Evolutionary conservation across 805 yeast genomes (phyloP).

Genomic region (Grigorovia transvaalensis): DNA sequence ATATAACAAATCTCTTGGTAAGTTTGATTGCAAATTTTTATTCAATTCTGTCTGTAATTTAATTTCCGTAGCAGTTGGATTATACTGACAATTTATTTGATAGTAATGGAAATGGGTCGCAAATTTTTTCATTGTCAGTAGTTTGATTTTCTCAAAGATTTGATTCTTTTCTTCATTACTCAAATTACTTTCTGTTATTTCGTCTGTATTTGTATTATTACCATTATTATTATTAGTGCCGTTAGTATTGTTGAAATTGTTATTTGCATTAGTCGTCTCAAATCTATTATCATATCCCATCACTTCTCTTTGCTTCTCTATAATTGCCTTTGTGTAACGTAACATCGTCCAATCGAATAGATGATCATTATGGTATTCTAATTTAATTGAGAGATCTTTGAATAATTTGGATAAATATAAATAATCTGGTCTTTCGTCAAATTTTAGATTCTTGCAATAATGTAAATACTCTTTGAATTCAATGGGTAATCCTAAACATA

Average conservation of each 20-base stretch:
- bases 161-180: constrained; percentile 13
- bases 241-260: background rate
- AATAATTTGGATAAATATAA: constrained; percentile 78
- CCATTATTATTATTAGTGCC: background rate
- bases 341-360: constrained; percentile 92
- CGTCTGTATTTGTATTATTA: background rate
- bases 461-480: constrained; percentile 85
- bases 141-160: constrained; percentile 24
- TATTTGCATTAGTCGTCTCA: background rate
- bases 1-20: constrained; percentile 20
- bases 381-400: constrained; percentile 82
- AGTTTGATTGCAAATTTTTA: constrained; percentile 17
- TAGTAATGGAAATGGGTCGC: constrained; percentile 29
- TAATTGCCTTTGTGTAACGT: constrained; percentile 30
- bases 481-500: constrained; percentile 85
- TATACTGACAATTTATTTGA: constrained; percentile 21
- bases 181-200: background rate
- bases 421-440: constrained; percentile 96
- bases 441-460: constrained; percentile 83
- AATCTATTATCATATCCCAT: constrained; percentile 1
- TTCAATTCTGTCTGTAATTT: constrained; percentile 23
- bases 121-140: constrained; percentile 27
- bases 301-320: constrained; percentile 20
- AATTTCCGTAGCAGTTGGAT: constrained; percentile 27
- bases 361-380: constrained; percentile 87